These are phyloP conservation scores for Wallacemonas sp. DNA, from an alignment of 208 protist species.

Conservation along the genomic window DNA sequence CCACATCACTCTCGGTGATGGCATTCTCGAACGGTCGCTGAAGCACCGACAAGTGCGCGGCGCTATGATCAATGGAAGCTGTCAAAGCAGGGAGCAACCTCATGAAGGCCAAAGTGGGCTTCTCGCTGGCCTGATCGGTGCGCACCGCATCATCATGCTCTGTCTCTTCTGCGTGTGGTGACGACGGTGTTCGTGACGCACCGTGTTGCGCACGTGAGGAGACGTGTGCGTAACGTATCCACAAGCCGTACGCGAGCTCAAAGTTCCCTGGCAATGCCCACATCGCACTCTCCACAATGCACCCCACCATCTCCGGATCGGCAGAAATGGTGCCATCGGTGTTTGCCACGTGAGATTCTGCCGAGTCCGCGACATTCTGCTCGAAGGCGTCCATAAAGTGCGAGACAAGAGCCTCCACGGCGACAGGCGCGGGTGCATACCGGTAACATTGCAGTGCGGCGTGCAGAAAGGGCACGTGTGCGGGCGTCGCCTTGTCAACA, in stretches of 20 bases:
- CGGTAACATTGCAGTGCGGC: not conserved
- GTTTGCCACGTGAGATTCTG: too few relatives aligned
- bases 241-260: conserved; percentile 8
- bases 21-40: conserved; percentile 29
- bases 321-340: not conserved
- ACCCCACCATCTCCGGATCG: not conserved
- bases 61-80: conserved; percentile 35
- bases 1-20: conserved; percentile 39
- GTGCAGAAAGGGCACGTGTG: not conserved
- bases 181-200: too few relatives aligned
- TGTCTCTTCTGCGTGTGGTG: not conserved
- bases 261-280: not conserved
- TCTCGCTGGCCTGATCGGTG: not conserved
- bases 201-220: not conserved
- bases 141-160: not conserved
- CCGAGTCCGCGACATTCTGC: not conserved
- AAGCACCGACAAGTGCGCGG: conserved; percentile 38
- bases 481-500: not conserved
- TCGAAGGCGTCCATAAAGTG: not conserved
- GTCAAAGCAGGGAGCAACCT: conserved; percentile 30
- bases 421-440: not conserved
- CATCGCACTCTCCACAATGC: not conserved
- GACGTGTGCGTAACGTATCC: conserved; percentile 7
- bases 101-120: conserved; percentile 11
- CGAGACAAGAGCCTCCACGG: not conserved